Evolutionary conservation across 2,329 filamentous ascomycete genomes (phyloP), one percentile per base, ranked within the genome.

Genomic region (Stemphylium beticola): DNA sequence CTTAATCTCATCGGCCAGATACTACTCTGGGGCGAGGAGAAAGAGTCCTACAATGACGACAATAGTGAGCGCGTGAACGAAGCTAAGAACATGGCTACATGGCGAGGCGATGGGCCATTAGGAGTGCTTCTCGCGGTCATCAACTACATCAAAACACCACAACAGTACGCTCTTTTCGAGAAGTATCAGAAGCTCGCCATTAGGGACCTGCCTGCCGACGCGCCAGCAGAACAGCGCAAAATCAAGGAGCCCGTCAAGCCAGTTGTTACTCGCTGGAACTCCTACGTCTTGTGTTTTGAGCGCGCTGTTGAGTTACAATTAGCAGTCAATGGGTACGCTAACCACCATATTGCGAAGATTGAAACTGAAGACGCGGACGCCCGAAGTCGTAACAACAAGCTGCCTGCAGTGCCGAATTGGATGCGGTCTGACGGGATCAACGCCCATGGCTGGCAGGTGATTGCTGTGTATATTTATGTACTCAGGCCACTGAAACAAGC

Each of bases 111-210:
- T 39, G 39, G 45, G 2, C 41, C 34, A 12, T 17, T 55, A 14
- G 47, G 47, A 9, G 36, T 51, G 14, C 53, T 55, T 31, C 17
- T 55, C 11, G 14, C 2, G 5, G 41, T 55, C 3, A 42, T 51
- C 20, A 51, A 34, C 29, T 47, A 55, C 31, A 55, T 55, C 20
- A 55, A 52, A 51, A 55, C 38, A 18, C 48, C 18, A 12, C 34
- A 56, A 24, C 38, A 56, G 33, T 15, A 45, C 29, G 42, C 26
- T 18, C 39, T 48, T 38, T 52, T 56, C 40, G n/a, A 34, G 1
- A 55, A 50, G 5, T 45, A 39, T 50, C 39, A 20, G 17, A 36
- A 10, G n/a, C n/a, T n/a, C n/a, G n/a, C n/a, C n/a, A n/a, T n/a
- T n/a, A n/a, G n/a, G n/a, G n/a, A n/a, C n/a, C n/a, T n/a, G n/a